Base-by-base conservation (phyloP, 2,329 filamentous ascomycete species). In the Fusarium sp. region DNA sequence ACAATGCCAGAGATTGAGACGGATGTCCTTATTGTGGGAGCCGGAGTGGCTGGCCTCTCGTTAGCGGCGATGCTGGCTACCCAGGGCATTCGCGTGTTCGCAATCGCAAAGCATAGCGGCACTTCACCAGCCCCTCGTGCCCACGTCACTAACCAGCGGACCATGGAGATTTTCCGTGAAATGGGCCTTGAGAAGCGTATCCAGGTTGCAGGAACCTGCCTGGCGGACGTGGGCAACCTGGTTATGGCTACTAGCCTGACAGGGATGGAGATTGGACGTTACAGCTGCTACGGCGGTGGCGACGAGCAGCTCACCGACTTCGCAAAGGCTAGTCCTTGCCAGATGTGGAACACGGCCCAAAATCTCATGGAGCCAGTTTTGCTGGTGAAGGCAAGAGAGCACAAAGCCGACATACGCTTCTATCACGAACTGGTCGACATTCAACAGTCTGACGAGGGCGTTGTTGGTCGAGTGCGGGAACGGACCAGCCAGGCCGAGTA, bases 181-280 rank as follows among this genome's bases (percentile, higher is more conserved):
- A 66, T 66, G 64, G 64, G 61, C 10, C 51, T 66, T 1, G 55
- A 66, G 28, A 13, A 53, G 15, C 41, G n/a, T 7, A 43, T 66
- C 11, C 15, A 64, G 28, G 54, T 16, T 6, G 64, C 44, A 9
- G 60, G 60, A 28, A 66, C 60, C n/a, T 53, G 30, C 1, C 30
- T 66, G 55, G 13, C 48, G 2, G 50, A 65, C 1, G 34, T 51
- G 8, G 64, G 64, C 18, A 66, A 8, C n/a, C 31, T 64, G 40
- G 64, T 65, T 40, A 65, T 66, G 64, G 64, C 64, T 5, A 66
- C 64, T 5, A 66, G 60, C 23, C 55, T 66, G 5, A 65, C 61
- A 1, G 60, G 64, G 7, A 60, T 51, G 46, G 64, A 66, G 6
- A 65, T 66, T 40, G 44, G 50, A 13, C 64, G 64, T 11, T 66